Evolutionary conservation across 306 rosid genomes (phyloP), one percentile per base, ranked within the genome.

Genomic region (Castanea crenata): DNA sequence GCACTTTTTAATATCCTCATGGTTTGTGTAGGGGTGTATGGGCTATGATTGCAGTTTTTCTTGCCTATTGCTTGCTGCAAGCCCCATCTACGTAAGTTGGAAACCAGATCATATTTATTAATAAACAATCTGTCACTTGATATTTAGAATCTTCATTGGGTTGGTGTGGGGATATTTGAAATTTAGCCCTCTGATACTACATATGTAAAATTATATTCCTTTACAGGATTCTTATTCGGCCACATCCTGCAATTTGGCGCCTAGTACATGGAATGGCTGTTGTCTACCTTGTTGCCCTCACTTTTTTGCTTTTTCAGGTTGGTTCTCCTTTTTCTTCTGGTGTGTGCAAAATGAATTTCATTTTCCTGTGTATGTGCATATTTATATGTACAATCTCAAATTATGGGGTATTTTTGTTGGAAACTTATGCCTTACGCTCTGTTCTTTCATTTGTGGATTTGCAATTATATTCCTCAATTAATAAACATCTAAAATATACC

Each of bases 171-270:
- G 72, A n/a, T 23, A 46, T 38, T 81, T 69, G 32, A 10, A 44
- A 34, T 79, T 64, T 79, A 71, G 61, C 27, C 57, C 55, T 69
- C 46, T 80, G 69, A 74, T 75, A 69, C 63, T 55, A 77, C 61
- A 65, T 34, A 20, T 54, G 25, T 69, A 34, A 58, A 74, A 78
- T 81, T 34, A 25, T 59, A 25, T 34, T 84, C 74, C 46, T 75
- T 73, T 85, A 70, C 93, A 96, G 99, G 91, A 90, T 96, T 86
- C 94, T 96, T 75, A 96, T 96, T 71, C 83, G 99, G 84, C 99
- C 99, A 15, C 99, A 96, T 89, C 99, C 99, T 41, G 99, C 99
- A 76, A 88, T 96, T 49, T 96, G 99, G 99, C 99, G 98, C 79
- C 80, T 96, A 87, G 99, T 93, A 61, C 99, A 96, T 58, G 99